Percentiles rank a stretch among this genome's conserved stretches.
Evolutionary conservation across 306 rosid species (phyloP).

Genomic region (Castanea crenata): DNA sequence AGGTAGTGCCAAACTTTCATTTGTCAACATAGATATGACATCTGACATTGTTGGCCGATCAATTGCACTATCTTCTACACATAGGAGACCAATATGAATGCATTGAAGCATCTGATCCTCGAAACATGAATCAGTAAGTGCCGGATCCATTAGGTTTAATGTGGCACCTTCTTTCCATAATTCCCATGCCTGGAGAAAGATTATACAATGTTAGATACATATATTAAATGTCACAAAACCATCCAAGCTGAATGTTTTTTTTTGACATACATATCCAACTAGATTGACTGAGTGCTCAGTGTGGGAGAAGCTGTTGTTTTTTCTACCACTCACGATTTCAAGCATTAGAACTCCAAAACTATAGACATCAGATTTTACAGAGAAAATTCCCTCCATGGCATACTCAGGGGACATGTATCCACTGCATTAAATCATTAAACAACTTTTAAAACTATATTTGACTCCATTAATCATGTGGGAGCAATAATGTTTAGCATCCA

Average conservation of each 20-base stretch:
- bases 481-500: too few species aligned
- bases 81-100: slow-evolving; percentile 17
- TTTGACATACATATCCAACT: too few species aligned
- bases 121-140: background rate
- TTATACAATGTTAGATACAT: background rate
- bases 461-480: too few species aligned
- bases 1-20: background rate
- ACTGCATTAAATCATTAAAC: background rate
- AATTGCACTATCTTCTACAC: slow-evolving; percentile 6
- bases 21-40: slow-evolving; percentile 11
- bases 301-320: slow-evolving; percentile 19
- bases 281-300: too few species aligned
- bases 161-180: slow-evolving; percentile 9
- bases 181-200: slow-evolving; percentile 19
- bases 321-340: slow-evolving; percentile 24
- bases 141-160: slow-evolving; percentile 5
- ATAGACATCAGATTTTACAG: slow-evolving; percentile 15
- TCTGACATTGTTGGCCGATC: slow-evolving; percentile 18
- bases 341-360: slow-evolving; percentile 26
- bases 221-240: too few species aligned
- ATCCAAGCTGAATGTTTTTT: too few species aligned
- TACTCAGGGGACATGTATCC: background rate
- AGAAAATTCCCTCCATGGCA: slow-evolving; percentile 30
- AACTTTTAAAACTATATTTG: too few species aligned
- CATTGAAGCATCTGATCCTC: background rate